Base-by-base conservation (phyloP, 2,329 filamentous ascomycete genomes). In the Talaromyces pinophilus region DNA sequence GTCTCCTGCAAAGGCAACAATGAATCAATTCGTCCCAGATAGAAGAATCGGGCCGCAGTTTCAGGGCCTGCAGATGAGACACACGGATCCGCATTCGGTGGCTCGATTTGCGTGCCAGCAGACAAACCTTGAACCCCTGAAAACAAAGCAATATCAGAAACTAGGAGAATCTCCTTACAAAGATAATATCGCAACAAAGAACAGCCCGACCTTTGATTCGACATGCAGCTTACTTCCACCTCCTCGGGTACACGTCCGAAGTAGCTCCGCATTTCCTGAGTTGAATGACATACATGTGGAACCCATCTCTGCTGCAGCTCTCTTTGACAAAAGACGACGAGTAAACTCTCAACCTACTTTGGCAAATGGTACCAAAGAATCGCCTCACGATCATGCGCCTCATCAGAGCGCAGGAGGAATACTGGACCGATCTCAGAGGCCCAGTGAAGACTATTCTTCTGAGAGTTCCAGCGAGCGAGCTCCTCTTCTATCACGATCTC, bases 201-300 rank as follows among this genome's bases (percentile, higher is more conserved):
- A 60, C 13, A 30, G 35, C 15, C 38, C 2, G 40, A 28, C 28
- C 2, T 38, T 46, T 35, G 38, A 33, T 19, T n/a, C 60, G 54
- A 17, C 11, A 44, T 54, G 25, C 25, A 57, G 40, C 38, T 59
- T 67, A 46, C 52, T 60, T 19, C 54, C 38, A 52, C 65, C 55
- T 13, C 65, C 65, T 33, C 61, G 65, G 13, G 61, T 59, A 15
- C 61, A 67, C 48, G 55, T 63, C 15, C 60, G 54, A 61, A 67
- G 61, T 25, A 52, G 44, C 30, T 67, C 65, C 7, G 63, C 55
- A 52, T 60, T 60, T 22, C 57, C 63, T 4, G 65, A 67, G 42
- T 13, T 48, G 22, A 59, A 25, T 28, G 60, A 57, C 52, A 60
- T 63, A 54, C 33, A 25, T 17, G 40, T 22, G 22, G 30, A 46